Base-by-base conservation (phyloP, 2,329 filamentous ascomycete genomes). In the Claviceps maximensis region DNA sequence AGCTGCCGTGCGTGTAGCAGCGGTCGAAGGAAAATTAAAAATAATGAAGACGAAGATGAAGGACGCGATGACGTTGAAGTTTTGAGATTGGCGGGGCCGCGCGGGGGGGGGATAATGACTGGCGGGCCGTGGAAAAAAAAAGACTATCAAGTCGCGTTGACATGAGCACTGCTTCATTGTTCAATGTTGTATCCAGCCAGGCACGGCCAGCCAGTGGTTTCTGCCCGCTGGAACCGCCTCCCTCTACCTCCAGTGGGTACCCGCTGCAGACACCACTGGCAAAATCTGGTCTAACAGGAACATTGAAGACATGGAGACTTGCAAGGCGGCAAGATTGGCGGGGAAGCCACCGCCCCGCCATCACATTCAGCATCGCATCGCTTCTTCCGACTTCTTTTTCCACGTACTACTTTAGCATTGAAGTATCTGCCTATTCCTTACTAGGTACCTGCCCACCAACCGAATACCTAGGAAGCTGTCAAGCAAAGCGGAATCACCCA, bases 81-180 rank as follows among this genome's bases (percentile, higher is more conserved):
- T 46, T 33, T 45, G 25, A 19, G 10, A 49, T 41, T 23, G 52
- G 42, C 25, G 45, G 56, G 31, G 50, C 53, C 54, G 47, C 53
- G n/a, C 33, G 27, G 17, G 21, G 47, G 47, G 33, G n/a, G 47
- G 13, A 27, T n/a, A n/a, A n/a, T n/a, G n/a, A n/a, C n/a, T n/a
- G n/a, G 21, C 42, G 13, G 27, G 42, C 9, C 21, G 25, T 31
- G 46, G 55, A 53, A 56, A 58, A 50, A 52, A 52, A 50, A 38
- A 38, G 33, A 42, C 13, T 1, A 17, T 13, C 31, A 5, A 33
- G 31, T 10, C 31, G 10, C 31, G 31, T 33, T 33, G 10, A 9
- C 31, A 10, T 33, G n/a, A n/a, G n/a, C n/a, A n/a, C n/a, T n/a
- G n/a, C n/a, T n/a, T n/a, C n/a, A n/a, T n/a, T n/a, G n/a, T n/a